phyloP scores from a whole-genome alignment of 2,329 filamentous ascomycete genomes.

The Penicillium corylophilum region DNA sequence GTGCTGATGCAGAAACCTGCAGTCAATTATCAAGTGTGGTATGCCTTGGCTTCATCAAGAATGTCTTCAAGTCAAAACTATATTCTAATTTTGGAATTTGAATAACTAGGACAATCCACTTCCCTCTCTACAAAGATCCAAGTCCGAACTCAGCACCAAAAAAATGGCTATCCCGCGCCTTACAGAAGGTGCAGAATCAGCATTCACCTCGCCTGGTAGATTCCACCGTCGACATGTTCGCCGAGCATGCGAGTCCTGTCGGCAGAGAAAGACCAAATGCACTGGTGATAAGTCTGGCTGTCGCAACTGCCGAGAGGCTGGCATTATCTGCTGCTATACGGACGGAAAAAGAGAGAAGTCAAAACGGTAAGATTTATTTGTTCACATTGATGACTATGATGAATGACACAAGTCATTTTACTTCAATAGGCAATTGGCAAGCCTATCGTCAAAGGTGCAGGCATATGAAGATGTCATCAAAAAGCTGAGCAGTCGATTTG shows the following conservation, averaged over 20 bases:
- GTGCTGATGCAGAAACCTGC: constrained; percentile 31
- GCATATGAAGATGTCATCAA: constrained; percentile 42
- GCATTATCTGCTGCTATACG: constrained; percentile 46
- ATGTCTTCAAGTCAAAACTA: not conserved
- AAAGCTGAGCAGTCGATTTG: constrained; percentile 37
- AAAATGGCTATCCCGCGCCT: constrained; percentile 41
- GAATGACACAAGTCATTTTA: not conserved
- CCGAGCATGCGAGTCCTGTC: constrained; percentile 47
- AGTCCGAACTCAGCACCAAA: constrained; percentile 23
- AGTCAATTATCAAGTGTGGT: constrained; percentile 31
- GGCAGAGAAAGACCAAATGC: constrained; percentile 48
- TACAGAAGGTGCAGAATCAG: constrained; percentile 34
- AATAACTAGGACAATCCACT: constrained; percentile 25
- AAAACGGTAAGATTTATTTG: constrained; percentile 37
- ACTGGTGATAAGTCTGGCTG: constrained; percentile 47
- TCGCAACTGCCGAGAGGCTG: constrained; percentile 44
- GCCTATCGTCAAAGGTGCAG: constrained; percentile 42
- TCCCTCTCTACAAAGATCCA: constrained; percentile 22
- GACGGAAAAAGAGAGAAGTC: constrained; percentile 48
- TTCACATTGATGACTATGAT: not conserved
- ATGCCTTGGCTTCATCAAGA: constrained; percentile 5
- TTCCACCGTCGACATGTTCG: constrained; percentile 40
- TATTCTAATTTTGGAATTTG: constrained; percentile 15
- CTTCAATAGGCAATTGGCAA: constrained; percentile 39
- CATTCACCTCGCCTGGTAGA: constrained; percentile 33